Conservation (phyloP, 805 yeast genomes). For the Saturnispora serradocipensis region DNA sequence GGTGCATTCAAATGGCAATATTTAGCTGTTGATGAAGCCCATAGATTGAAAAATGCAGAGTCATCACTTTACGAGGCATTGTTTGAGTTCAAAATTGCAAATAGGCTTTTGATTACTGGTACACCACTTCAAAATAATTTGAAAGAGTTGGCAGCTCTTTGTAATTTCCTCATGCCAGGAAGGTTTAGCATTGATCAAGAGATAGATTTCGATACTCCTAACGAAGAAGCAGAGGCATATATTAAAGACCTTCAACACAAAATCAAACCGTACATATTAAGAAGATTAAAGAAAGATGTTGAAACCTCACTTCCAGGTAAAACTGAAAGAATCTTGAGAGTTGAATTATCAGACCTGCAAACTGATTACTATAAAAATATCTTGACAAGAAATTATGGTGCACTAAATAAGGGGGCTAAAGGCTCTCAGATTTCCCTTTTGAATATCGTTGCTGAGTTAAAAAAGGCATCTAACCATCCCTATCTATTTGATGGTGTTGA, state of each 20-base stretch:
- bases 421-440: slow-evolving; percentile 78
- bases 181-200: slow-evolving; percentile 83
- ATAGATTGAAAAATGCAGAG: slow-evolving; percentile 88
- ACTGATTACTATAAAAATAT: slow-evolving; percentile 93
- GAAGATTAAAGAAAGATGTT: slow-evolving; percentile 94
- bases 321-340: slow-evolving; percentile 90
- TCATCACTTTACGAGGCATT: slow-evolving; percentile 87
- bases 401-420: slow-evolving; percentile 75
- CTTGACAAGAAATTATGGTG: slow-evolving; percentile 83
- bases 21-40: slow-evolving; percentile 98
- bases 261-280: slow-evolving; percentile 83
- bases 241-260: slow-evolving; percentile 77
- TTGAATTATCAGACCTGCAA: slow-evolving; percentile 89
- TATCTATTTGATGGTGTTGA: slow-evolving; percentile 92
- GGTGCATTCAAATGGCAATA: slow-evolving; percentile 91
- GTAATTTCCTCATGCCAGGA: slow-evolving; percentile 95
- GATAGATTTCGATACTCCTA: slow-evolving; percentile 87
- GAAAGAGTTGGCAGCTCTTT: slow-evolving; percentile 89
- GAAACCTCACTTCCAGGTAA: slow-evolving; percentile 95
- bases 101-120: slow-evolving; percentile 89
- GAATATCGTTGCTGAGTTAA: slow-evolving; percentile 90
- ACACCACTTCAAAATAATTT: slow-evolving; percentile 96
- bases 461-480: slow-evolving; percentile 96
- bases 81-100: slow-evolving; percentile 69
- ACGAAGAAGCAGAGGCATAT: slow-evolving; percentile 77